Conservation (phyloP, 805 yeast genomes). For the Komagataella pastoris region DNA sequence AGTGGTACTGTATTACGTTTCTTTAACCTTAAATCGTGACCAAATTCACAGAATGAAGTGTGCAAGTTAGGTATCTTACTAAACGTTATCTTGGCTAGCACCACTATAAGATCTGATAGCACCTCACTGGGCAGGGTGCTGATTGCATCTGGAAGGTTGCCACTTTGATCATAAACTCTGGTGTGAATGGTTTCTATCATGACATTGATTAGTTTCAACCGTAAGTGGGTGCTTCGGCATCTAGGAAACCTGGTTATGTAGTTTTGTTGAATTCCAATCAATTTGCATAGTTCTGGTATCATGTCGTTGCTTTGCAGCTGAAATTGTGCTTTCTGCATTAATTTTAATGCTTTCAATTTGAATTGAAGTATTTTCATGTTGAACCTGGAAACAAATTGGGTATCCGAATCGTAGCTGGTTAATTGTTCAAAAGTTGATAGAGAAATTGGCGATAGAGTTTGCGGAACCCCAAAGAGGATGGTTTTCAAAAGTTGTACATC, state of each 20-base stretch:
- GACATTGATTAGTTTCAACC: slow-evolving; percentile 26
- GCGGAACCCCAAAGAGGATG: background rate
- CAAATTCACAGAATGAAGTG: background rate
- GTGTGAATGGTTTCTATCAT: slow-evolving; percentile 12
- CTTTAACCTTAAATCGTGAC: background rate
- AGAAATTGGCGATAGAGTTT: background rate
- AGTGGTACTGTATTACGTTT: background rate
- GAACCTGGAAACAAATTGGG: background rate
- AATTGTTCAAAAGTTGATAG: background rate
- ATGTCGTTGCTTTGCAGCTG: background rate
- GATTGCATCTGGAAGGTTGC: background rate
- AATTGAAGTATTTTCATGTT: background rate
- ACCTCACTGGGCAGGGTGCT: background rate
- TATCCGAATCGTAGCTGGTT: background rate
- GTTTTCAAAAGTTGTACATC: background rate
- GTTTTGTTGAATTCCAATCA: slow-evolving; percentile 36
- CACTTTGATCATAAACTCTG: background rate
- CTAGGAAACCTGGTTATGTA: slow-evolving; percentile 30
- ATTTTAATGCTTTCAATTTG: background rate
- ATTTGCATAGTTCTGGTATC: slow-evolving; percentile 7
- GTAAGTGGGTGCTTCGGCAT: slow-evolving; percentile 19
- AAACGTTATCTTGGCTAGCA: background rate
- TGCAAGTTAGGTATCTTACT: background rate
- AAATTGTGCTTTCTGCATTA: background rate
- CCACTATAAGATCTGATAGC: background rate